phyloP scores from a whole-genome alignment of 1,139 yeast species.

The Pichia sp. region DNA sequence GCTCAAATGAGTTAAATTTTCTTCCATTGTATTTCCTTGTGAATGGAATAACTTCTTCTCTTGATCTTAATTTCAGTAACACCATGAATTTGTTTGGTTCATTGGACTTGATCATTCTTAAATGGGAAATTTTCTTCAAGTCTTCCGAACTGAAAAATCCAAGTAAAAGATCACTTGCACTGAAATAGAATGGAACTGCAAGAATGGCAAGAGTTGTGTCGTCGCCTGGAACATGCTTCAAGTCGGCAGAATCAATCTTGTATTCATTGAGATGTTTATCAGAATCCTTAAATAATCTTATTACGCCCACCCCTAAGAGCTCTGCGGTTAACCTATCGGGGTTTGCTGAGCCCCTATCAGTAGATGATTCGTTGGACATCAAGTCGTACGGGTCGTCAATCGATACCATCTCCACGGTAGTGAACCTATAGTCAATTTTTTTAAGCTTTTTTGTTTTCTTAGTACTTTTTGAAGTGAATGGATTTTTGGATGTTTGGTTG shows the following conservation, averaged over 20 bases:
- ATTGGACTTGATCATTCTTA: slow-evolving; percentile 63
- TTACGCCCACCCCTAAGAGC: slow-evolving; percentile 66
- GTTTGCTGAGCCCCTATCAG: background rate
- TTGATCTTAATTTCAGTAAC: slow-evolving; percentile 61
- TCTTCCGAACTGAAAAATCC: slow-evolving; percentile 69
- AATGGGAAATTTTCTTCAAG: slow-evolving; percentile 56
- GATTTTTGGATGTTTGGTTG: background rate
- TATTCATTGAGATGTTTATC: slow-evolving; percentile 19
- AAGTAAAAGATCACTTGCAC: slow-evolving; percentile 67
- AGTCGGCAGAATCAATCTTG: slow-evolving; percentile 13
- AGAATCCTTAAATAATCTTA: slow-evolving; percentile 56
- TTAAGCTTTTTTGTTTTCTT: background rate
- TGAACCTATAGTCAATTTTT: slow-evolving; percentile 27
- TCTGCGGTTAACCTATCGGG: slow-evolving; percentile 48
- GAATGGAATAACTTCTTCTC: slow-evolving; percentile 52
- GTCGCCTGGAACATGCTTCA: slow-evolving; percentile 35
- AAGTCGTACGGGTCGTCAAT: slow-evolving; percentile 18
- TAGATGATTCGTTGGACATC: background rate
- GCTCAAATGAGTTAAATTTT: slow-evolving; percentile 79
- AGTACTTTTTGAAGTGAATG: background rate
- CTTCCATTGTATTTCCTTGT: slow-evolving; percentile 64
- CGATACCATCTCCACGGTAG: slow-evolving; percentile 27
- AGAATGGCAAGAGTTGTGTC: slow-evolving; percentile 68
- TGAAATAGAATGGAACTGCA: slow-evolving; percentile 83
- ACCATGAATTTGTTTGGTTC: slow-evolving; percentile 70